Percentiles rank a stretch among this genome's conserved stretches.
These are phyloP conservation scores for Solanum sejunctum DNA, from an alignment of 257 asterid species.

Conservation along the genomic window DNA sequence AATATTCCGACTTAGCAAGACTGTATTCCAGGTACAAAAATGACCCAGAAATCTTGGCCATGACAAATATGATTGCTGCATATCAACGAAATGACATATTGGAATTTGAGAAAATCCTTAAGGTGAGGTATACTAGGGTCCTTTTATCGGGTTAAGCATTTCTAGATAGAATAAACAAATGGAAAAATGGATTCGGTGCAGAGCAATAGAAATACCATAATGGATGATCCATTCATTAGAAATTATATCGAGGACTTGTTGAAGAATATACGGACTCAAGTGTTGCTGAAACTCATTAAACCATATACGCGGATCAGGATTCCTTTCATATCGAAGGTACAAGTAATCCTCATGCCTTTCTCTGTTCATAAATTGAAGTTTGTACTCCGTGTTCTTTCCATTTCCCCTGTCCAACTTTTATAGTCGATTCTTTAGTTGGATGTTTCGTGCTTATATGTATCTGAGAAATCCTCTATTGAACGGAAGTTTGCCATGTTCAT, in stretches of 20 bases:
- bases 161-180: not conserved
- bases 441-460: not conserved
- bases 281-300: constrained; percentile 89
- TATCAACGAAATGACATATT: constrained; percentile 92
- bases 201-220: constrained; percentile 94
- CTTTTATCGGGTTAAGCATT: not conserved
- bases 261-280: constrained; percentile 93
- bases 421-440: not conserved
- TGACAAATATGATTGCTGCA: constrained; percentile 95
- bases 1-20: not conserved
- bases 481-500: not conserved
- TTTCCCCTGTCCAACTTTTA: not conserved
- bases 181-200: constrained; percentile 12
- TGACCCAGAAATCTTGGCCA: constrained; percentile 91
- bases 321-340: constrained; percentile 92
- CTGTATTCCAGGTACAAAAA: constrained; percentile 54
- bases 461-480: not conserved
- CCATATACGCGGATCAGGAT: constrained; percentile 90
- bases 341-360: not conserved
- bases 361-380: not conserved
- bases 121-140: constrained; percentile 27
- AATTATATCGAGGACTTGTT: constrained; percentile 93
- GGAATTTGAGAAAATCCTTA: constrained; percentile 89
- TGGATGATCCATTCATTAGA: constrained; percentile 94
- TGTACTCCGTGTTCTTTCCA: not conserved